Evolutionary conservation across 73 alveolate genomes (phyloP), one percentile per base, ranked within the genome.

Genomic region (Halteria grandinella): DNA sequence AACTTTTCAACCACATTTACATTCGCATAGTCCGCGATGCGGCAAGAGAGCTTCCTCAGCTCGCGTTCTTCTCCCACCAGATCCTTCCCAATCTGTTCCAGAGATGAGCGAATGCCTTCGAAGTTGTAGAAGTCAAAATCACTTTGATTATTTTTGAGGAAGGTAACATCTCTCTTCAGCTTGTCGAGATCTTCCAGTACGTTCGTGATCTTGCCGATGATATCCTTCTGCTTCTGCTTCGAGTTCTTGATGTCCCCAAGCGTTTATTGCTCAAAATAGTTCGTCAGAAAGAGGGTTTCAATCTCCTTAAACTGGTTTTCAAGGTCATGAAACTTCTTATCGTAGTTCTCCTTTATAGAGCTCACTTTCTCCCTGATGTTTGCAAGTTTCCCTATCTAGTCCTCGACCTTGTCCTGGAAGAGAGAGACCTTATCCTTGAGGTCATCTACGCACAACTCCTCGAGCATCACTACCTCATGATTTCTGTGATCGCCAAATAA

Each of bases 401-500:
- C 90, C 41, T 80, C 90, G 0, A 63, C 66, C 39, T 80, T 80
- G 34, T 80, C 90, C 33, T 80, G 74, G 47, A 80, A 80, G 39
- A 32, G 85, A 32, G 31, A 23, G 50, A 80, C 69, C 43, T 69
- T 80, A 50, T 80, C 85, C 25, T 70, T 80, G 43, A 80, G 55
- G 40, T 80, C 90, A 18, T 80, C 85, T 6, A 63, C 66, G n/a
- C 47, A 12, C 32, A 80, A 51, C 53, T 80, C 90, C 6, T 80
- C 90, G 5, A 80, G 79, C 90, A 80, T 80, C 50, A 80, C 90
- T 14, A 80, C 81, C 20, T 80, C 90, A 31, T 80, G 90, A 41
- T 43, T 58, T 11, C 90, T 18, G n/a, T n/a, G n/a, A n/a, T n/a
- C n/a, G n/a, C n/a, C n/a, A n/a, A n/a, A n/a, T n/a, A n/a, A n/a